Percentiles rank a stretch among this genome's conserved stretches.
Conservation (phyloP, 2,329 filamentous ascomycete genomes). For the Capronia americana region DNA sequence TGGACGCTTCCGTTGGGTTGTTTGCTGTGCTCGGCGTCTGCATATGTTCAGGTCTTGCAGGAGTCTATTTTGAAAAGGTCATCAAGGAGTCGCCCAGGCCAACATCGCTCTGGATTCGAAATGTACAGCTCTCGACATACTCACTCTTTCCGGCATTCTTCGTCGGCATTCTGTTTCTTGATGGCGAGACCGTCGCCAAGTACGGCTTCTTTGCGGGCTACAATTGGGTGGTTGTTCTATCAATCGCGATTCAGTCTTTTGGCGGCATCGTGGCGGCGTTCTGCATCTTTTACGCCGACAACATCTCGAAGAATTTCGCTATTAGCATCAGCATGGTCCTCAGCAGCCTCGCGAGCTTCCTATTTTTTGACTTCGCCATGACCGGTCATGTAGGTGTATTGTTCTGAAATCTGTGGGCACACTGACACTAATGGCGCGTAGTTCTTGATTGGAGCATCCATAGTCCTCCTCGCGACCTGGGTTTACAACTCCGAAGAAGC, state of each 20-base stretch:
- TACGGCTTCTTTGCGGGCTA: conserved; percentile 95
- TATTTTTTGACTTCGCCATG: conserved; percentile 81
- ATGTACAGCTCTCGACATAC: conserved; percentile 93
- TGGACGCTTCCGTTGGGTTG: conserved; percentile 82
- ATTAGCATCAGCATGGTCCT: conserved; percentile 90
- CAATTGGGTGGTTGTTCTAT: conserved; percentile 87
- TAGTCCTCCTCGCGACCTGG: conserved; percentile 83
- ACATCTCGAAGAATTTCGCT: conserved; percentile 92
- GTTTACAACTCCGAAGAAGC: conserved; percentile 73
- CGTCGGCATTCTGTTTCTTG: conserved; percentile 83
- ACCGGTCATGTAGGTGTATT: conserved; percentile 70
- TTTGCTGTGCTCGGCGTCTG: conserved; percentile 79
- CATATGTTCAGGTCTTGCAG: conserved; percentile 79
- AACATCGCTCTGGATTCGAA: conserved; percentile 88
- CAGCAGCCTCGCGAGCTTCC: conserved; percentile 82
- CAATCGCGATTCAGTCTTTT: conserved; percentile 79
- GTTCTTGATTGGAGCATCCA: conserved; percentile 80
- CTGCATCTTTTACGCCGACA: conserved; percentile 82
- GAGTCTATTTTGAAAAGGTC: conserved; percentile 76
- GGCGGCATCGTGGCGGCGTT: conserved; percentile 85
- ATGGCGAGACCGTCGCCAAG: conserved; percentile 80
- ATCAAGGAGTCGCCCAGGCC: conserved; percentile 80
- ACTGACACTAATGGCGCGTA: conserved; percentile 48
- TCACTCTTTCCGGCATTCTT: conserved; percentile 88
- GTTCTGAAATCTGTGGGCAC: neutral